Evolutionary conservation across 257 asterid species (phyloP).

Genomic region (Dorcoceras hygrometricum): DNA sequence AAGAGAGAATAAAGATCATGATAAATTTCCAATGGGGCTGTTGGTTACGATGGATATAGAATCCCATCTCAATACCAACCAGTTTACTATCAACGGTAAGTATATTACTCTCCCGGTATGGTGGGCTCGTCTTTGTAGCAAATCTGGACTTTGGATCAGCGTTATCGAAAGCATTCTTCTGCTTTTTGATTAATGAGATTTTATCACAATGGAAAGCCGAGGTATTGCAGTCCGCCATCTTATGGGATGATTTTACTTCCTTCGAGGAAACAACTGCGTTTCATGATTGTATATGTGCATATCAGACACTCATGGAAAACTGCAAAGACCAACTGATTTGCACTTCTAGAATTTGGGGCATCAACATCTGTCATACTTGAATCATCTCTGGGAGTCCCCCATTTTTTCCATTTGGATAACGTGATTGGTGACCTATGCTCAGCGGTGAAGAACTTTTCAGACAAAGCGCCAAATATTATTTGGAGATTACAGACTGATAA

Average conservation of each 20-base stretch:
- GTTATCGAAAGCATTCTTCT: constrained; percentile 27
- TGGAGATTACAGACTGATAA: constrained; percentile 82
- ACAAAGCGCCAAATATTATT: constrained; percentile 66
- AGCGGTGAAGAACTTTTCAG: constrained; percentile 57
- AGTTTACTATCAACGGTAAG: constrained; percentile 50
- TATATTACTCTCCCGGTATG: constrained; percentile 18
- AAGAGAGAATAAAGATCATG: too few species aligned
- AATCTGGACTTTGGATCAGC: constrained; percentile 14
- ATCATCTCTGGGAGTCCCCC: constrained; percentile 64
- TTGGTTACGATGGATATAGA: constrained; percentile 46
- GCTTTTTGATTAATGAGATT: constrained; percentile 23
- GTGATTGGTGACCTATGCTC: constrained; percentile 50
- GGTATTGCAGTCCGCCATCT: constrained; percentile 45
- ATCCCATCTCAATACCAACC: constrained; percentile 54
- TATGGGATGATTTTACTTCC: constrained; percentile 71
- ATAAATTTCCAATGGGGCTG: too few species aligned
- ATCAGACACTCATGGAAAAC: constrained; percentile 73
- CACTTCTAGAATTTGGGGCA: constrained; percentile 53
- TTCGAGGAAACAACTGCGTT: constrained; percentile 48
- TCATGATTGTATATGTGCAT: constrained; percentile 79
- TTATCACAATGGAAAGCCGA: constrained; percentile 47
- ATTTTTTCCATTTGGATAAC: constrained; percentile 47
- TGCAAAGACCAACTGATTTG: constrained; percentile 56
- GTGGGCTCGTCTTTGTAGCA: constrained; percentile 25
- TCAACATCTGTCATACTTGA: constrained; percentile 66